These are phyloP conservation scores for Rutstroemia sydowiana DNA, from an alignment of 2,329 filamentous ascomycete genomes.

Conservation along the genomic window DNA sequence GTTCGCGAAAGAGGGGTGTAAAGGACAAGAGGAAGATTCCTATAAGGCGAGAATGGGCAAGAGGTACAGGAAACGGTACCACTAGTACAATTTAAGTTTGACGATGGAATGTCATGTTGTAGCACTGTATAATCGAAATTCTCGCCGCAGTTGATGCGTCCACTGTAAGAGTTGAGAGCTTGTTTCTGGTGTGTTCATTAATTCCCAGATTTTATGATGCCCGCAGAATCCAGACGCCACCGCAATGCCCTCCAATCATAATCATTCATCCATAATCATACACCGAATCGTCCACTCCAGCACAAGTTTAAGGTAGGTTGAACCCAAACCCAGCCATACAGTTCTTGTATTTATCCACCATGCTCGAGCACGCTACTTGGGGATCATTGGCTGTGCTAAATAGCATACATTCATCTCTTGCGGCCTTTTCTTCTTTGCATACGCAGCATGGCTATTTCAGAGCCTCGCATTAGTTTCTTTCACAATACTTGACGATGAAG, in stretches of 20 bases:
- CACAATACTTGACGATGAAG: neutral
- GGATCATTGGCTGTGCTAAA: constrained; percentile 83
- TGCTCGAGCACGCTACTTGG: constrained; percentile 71
- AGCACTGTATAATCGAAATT: no score
- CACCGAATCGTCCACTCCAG: neutral
- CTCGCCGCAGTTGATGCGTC: no score
- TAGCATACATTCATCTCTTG: constrained; percentile 97
- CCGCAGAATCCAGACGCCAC: constrained; percentile 13
- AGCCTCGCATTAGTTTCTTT: neutral
- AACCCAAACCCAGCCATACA: constrained; percentile 96
- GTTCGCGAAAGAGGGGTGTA: no score
- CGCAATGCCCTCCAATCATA: constrained; percentile 20
- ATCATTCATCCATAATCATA: constrained; percentile 4
- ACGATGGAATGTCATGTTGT: no score
- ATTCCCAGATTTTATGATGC: neutral
- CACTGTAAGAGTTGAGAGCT: constrained; percentile 21
- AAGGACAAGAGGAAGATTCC: no score
- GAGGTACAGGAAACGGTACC: no score
- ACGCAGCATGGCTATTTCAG: constrained; percentile 80
- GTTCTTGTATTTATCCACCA: constrained; percentile 76
- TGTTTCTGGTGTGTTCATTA: constrained; percentile 6
- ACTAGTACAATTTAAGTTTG: no score
- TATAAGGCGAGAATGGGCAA: no score
- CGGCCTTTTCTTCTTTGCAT: constrained; percentile 89
- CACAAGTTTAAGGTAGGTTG: constrained; percentile 38